Base-by-base conservation (phyloP, 1,139 yeast species). In the Diutina pseudorugosa region DNA sequence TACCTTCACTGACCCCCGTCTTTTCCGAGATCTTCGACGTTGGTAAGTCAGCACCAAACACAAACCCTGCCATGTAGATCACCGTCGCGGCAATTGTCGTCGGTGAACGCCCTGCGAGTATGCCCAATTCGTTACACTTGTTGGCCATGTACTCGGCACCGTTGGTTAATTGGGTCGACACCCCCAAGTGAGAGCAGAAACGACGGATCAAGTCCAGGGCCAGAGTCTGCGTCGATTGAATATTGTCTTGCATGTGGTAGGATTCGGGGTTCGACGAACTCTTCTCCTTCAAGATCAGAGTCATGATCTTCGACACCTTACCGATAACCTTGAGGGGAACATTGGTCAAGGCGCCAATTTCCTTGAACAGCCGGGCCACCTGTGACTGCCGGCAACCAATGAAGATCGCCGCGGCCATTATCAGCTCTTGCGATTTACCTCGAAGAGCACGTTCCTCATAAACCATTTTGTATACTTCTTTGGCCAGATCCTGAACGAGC, bases 1-100 rank as follows among this genome's bases (percentile, higher is more conserved):
- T 93, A 59, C 98, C 98, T 64, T 93, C 98, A 62, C 96, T 87
- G 20, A 93, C 98, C 58, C 97, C 98, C n/a, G 97, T 82, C 61
- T 87, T 88, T 60, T 90, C 96, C 8, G 96, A 88, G 55, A 93
- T 91, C 63, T 82, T 85, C 2, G 86, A 72, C 1, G 96, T 94
- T 8, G 87, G 73, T 52, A 74, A 63, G 52, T 82, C 84, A 4
- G 77, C 83, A 42, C 88, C 88, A 67, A 91, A 91, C 23, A 93
- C 72, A 16, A 87, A 72, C 5, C 94, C 86, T 4, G 97, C 90
- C 87, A 93, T 85, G 69, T 91, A 93, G 52, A 93, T 93, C 3
- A 95, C 96, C 0, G 98, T 95, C 7, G 98, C 98, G 0, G 98
- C 98, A 62, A 93, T 89, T 42, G 98, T 93, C 52, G 93, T 91